Conservation (phyloP, 148 eudicot species). For the Rhododendron ferrugineum region DNA sequence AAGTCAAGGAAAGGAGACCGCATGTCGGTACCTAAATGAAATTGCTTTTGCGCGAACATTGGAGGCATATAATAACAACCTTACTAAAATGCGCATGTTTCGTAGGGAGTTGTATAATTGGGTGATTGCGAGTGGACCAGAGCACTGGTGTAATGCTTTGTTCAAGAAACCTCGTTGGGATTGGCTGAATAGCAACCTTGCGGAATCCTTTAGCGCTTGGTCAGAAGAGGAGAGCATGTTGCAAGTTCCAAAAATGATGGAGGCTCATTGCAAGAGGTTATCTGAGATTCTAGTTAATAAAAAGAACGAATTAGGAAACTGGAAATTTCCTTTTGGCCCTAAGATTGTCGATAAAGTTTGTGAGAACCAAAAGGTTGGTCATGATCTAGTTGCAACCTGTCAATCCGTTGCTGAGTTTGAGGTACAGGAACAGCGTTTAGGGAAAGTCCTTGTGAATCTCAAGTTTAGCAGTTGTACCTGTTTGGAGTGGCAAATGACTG, state of each 20-base stretch:
- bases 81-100: background rate
- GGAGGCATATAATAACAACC: conserved; percentile 4
- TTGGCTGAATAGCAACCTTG: conserved; percentile 4
- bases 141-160: conserved; percentile 13
- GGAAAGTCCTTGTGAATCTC: conserved; percentile 9
- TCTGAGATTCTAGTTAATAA: conserved; percentile 1
- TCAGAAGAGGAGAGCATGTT: conserved; percentile 3
- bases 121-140: conserved; percentile 10
- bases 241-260: conserved; percentile 8
- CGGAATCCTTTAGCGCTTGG: conserved; percentile 5
- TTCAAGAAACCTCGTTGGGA: conserved; percentile 13
- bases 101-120: conserved; percentile 4
- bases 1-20: conserved; percentile 4
- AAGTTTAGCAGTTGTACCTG: background rate
- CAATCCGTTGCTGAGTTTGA: background rate
- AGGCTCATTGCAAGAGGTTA: conserved; percentile 10
- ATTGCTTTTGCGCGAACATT: conserved; percentile 3
- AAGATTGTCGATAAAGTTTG: background rate
- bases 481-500: conserved; percentile 14
- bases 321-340: conserved; percentile 4
- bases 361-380: conserved; percentile 12
- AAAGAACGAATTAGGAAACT: background rate
- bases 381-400: background rate
- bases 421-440: conserved; percentile 2
- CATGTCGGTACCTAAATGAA: conserved; percentile 8